These are phyloP conservation scores for Arctium lappa DNA, from an alignment of 129 eudicot species.

Conservation along the genomic window DNA sequence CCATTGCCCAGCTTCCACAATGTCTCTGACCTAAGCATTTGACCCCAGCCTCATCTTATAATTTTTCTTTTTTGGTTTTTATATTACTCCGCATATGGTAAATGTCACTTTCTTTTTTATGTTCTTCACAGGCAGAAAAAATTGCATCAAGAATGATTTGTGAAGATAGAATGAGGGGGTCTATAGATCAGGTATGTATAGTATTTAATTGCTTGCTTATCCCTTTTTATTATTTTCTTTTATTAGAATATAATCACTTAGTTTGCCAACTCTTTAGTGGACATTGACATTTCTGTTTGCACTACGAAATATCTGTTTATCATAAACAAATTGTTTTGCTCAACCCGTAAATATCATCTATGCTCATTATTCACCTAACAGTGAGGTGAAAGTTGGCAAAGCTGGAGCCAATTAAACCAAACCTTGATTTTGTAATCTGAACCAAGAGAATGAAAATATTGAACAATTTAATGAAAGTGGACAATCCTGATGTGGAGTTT, in stretches of 20 bases:
- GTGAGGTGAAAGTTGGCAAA: not conserved
- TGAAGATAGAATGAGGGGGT: constrained; percentile 98
- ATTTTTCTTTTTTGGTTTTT: not conserved
- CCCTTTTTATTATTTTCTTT: not conserved
- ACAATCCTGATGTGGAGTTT: not conserved
- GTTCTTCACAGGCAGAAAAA: constrained; percentile 81
- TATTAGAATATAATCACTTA: not conserved
- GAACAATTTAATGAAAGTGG: not conserved
- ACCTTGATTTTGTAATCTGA: no score
- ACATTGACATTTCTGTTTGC: not conserved
- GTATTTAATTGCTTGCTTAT: not conserved
- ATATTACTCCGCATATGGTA: not conserved
- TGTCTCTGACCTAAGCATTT: not conserved
- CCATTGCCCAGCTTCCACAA: no score
- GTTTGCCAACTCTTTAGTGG: not conserved
- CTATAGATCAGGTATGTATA: constrained; percentile 83
- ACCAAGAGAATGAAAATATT: no score
- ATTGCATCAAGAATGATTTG: constrained; percentile 96
- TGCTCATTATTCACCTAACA: not conserved
- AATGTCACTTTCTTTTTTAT: not conserved
- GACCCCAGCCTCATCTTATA: not conserved
- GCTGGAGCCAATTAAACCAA: no score
- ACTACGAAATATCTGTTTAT: not conserved
- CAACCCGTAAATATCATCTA: not conserved
- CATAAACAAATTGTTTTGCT: not conserved